Percentiles rank a stretch among this genome's conserved stretches.
Evolutionary conservation across 2,329 filamentous ascomycete species (phyloP).

Genomic region (Metarhizium robertsii): DNA sequence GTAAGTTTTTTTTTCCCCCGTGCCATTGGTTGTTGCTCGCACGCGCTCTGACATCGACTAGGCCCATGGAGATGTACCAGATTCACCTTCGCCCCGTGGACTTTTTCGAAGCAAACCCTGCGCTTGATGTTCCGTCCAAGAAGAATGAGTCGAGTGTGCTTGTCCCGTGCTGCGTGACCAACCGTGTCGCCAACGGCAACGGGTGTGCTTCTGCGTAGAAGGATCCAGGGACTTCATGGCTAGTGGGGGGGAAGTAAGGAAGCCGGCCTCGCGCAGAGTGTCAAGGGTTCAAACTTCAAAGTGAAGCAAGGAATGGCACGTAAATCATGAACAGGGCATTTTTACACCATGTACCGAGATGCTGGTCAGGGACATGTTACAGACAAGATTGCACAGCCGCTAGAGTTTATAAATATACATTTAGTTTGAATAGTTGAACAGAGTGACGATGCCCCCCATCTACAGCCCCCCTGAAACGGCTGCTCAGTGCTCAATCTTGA

Average conservation of each 20-base stretch:
- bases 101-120: constrained; percentile 38
- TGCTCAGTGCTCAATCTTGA: constrained; percentile 60
- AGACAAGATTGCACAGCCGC: too few species aligned
- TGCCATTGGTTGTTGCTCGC: background rate
- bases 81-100: constrained; percentile 31
- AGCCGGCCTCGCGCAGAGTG: constrained; percentile 11
- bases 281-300: background rate
- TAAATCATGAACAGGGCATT: background rate
- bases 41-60: constrained; percentile 11
- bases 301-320: background rate
- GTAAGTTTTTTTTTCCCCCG: constrained; percentile 22
- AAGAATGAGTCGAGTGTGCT: constrained; percentile 31
- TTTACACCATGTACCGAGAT: background rate
- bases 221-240: constrained; percentile 20
- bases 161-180: constrained; percentile 22
- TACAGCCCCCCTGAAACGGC: too few species aligned
- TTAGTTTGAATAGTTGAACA: too few species aligned
- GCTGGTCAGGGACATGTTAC: background rate
- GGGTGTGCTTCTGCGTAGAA: constrained; percentile 17
- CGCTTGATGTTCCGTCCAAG: constrained; percentile 32
- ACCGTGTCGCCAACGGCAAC: constrained; percentile 1
- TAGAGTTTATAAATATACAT: too few species aligned
- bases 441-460: too few species aligned
- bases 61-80: constrained; percentile 39
- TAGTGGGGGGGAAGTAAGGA: constrained; percentile 15